Base-by-base conservation (phyloP, 176 grass and related monocot genomes). In the Pharus latifolius region DNA sequence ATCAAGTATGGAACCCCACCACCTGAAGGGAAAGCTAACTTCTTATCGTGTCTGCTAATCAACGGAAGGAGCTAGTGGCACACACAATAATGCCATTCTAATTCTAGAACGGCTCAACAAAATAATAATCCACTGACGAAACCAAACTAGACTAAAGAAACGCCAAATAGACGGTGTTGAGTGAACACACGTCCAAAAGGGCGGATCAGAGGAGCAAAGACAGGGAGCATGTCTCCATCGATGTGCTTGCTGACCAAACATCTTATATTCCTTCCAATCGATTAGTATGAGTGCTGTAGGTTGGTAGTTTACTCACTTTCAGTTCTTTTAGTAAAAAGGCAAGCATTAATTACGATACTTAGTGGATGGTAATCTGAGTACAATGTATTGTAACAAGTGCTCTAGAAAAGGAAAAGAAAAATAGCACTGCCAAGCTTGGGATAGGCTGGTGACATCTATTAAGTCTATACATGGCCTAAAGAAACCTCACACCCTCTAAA, bases 191-290 rank as follows among this genome's bases (percentile, higher is more conserved):
- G 46, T 78, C 56, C 70, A 31, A 35, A 34, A 7, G 73, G 20
- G 65, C 65, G 84, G 78, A 73, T 82, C 78, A 72, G 56, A 72
- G 16, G 72, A 57, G 49, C 73, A 70, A 68, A 74, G 79, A 82
- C 79, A 82, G 26, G 84, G 73, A 63, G 67, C 67, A 25, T 87
- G 78, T 82, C 60, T 72, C 67, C 79, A 48, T 73, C 60, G 61
- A 87, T 62, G 56, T 83, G 81, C 60, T 82, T 67, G 56, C 83
- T 70, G 54, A 67, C 45, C 75, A 26, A 69, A 78, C 74, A 12
- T 59, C 74, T 46, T 11, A 68, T 77, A 44, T 68, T 78, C 69
- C 28, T 63, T 48, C 64, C 65, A 51, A 53, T 52, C 73, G 61
- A 68, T 54, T 49, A 33, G 45, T 35, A 82, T 69, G 31, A 87